A percentile compares a stretch with the other conserved stretches of the same genome.
These are phyloP conservation scores for Dactylellina leptospora DNA, from an alignment of 2,329 filamentous ascomycete species.

Conservation along the genomic window DNA sequence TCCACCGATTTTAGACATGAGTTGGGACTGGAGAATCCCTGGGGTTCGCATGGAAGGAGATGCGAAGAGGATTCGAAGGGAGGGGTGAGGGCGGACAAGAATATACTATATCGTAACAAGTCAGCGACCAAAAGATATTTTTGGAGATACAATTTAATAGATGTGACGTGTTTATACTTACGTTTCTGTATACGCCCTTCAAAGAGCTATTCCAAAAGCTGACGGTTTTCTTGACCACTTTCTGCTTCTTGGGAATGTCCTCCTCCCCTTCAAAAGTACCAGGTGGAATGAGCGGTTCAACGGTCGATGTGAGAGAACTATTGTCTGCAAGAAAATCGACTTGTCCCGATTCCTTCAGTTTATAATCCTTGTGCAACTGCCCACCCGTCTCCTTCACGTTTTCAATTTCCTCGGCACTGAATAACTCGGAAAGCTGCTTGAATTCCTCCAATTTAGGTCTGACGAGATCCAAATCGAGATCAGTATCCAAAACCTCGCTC, in stretches of 20 bases:
- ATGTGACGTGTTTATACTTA: slow-evolving; percentile 59
- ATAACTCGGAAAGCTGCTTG: slow-evolving; percentile 73
- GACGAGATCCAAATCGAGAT: slow-evolving; percentile 40
- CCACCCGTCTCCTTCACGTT: slow-evolving; percentile 72
- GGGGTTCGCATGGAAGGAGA: slow-evolving; percentile 73
- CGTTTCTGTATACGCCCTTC: slow-evolving; percentile 68
- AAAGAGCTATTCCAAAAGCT: slow-evolving; percentile 57
- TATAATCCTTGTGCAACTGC: slow-evolving; percentile 65
- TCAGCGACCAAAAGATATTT: neutral
- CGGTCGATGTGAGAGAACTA: neutral
- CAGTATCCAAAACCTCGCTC: slow-evolving; percentile 44
- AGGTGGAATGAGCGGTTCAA: slow-evolving; percentile 20
- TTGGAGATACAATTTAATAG: neutral
- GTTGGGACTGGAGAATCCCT: slow-evolving; percentile 71
- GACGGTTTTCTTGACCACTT: slow-evolving; percentile 1
- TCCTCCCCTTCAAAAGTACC: slow-evolving; percentile 56
- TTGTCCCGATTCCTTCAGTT: slow-evolving; percentile 10
- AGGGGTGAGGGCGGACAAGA: slow-evolving; percentile 73
- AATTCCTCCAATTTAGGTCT: slow-evolving; percentile 65
- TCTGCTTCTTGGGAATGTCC: slow-evolving; percentile 29
- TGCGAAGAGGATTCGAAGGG: slow-evolving; percentile 73
- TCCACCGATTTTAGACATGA: slow-evolving; percentile 67
- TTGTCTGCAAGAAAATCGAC: neutral
- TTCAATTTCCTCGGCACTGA: slow-evolving; percentile 73
- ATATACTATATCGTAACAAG: slow-evolving; percentile 64